phyloP scores from a whole-genome alignment of 2,329 filamentous ascomycete genomes.

The Ciborinia camelliae region DNA sequence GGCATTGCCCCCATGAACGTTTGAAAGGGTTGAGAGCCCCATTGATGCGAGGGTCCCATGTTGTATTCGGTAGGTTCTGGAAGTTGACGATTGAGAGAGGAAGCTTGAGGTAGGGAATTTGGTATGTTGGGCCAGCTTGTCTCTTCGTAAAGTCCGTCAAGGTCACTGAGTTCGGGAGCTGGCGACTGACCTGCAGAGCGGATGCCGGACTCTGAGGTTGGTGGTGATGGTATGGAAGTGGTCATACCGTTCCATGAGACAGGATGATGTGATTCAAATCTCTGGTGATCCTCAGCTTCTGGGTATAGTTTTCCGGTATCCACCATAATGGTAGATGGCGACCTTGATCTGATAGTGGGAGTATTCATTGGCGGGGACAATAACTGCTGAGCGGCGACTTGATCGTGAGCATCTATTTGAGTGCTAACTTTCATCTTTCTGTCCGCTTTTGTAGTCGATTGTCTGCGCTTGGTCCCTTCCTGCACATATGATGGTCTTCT shows the following conservation, averaged over 20 bases:
- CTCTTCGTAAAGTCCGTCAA: slow-evolving; percentile 35
- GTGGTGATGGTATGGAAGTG: slow-evolving; percentile 31
- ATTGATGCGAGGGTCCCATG: slow-evolving; percentile 30
- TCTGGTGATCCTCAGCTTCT: slow-evolving; percentile 13
- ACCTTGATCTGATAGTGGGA: slow-evolving; percentile 29
- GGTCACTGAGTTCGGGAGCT: slow-evolving; percentile 25
- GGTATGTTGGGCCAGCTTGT: slow-evolving; percentile 31
- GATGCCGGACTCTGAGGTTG: slow-evolving; percentile 26
- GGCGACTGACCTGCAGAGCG: slow-evolving; percentile 21
- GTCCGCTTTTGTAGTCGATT: slow-evolving; percentile 27
- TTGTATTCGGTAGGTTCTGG: slow-evolving; percentile 26
- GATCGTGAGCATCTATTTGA: slow-evolving; percentile 4
- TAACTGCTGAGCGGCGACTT: slow-evolving; percentile 13
- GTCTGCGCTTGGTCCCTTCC: slow-evolving; percentile 30
- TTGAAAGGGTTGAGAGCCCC: slow-evolving; percentile 35
- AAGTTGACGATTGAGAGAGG: slow-evolving; percentile 8
- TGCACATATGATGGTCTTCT: slow-evolving; percentile 37
- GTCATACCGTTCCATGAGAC: slow-evolving; percentile 27
- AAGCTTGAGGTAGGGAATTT: slow-evolving; percentile 26
- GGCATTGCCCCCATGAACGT: slow-evolving; percentile 37
- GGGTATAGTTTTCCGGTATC: slow-evolving; percentile 22
- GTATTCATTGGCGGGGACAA: slow-evolving; percentile 22
- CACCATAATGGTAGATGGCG: slow-evolving; percentile 30
- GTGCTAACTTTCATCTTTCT: slow-evolving; percentile 17
- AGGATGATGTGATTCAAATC: slow-evolving; percentile 21